These are phyloP conservation scores for Osmozyma mogii DNA, from an alignment of 805 yeast genomes.

Conservation along the genomic window DNA sequence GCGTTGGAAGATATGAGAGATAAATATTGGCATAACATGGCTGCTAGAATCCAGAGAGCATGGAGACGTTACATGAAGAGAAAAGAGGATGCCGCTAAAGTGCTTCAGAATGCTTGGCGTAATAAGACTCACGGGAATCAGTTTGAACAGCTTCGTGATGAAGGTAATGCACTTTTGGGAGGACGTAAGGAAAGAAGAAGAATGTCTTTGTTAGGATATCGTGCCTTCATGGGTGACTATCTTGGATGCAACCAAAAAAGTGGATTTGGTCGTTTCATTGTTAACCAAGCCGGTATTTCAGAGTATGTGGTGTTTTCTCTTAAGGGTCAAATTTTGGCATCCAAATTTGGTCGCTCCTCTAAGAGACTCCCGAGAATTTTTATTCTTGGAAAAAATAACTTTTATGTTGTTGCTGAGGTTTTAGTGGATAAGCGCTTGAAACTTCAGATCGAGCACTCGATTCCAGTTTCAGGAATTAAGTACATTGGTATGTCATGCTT, in stretches of 20 bases:
- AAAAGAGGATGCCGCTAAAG: slow-evolving; percentile 79
- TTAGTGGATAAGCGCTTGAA: slow-evolving; percentile 50
- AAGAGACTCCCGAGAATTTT: slow-evolving; percentile 66
- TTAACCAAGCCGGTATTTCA: slow-evolving; percentile 58
- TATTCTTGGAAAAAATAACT: slow-evolving; percentile 52
- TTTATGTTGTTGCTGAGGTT: slow-evolving; percentile 69
- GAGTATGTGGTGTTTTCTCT: slow-evolving; percentile 72
- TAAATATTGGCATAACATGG: slow-evolving; percentile 96
- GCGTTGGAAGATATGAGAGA: slow-evolving; percentile 96
- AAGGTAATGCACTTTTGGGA: slow-evolving; percentile 63
- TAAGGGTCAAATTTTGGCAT: slow-evolving; percentile 70
- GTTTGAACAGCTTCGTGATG: slow-evolving; percentile 76
- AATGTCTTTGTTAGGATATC: slow-evolving; percentile 76
- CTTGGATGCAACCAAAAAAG: slow-evolving; percentile 67
- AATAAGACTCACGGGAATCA: slow-evolving; percentile 73
- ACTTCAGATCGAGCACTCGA: slow-evolving; percentile 54
- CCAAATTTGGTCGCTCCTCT: slow-evolving; percentile 92
- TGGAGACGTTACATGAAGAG: slow-evolving; percentile 80
- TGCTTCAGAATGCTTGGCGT: slow-evolving; percentile 77
- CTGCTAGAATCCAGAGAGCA: slow-evolving; percentile 94
- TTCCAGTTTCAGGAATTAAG: slow-evolving; percentile 52
- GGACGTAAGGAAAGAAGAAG: slow-evolving; percentile 85
- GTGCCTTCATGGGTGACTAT: slow-evolving; percentile 94
- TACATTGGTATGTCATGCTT: slow-evolving; percentile 62
- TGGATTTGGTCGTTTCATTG: slow-evolving; percentile 69